Evolutionary conservation across 108 stramenopile genomes (phyloP), one percentile per base, ranked within the genome.

Genomic region (Phaeodactylum tricornutum): DNA sequence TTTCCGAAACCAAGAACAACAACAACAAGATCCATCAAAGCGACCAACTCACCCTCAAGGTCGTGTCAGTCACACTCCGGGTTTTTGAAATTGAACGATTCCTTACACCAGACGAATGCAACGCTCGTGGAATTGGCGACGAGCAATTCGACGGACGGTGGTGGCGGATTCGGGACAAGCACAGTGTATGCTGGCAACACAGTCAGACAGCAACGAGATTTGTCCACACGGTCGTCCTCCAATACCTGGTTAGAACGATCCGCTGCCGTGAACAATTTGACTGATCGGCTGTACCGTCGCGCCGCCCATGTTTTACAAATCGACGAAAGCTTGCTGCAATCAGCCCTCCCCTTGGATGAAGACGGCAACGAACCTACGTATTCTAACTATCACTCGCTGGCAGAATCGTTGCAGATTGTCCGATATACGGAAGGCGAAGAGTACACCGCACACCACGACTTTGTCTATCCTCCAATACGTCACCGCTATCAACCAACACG

Each of bases 401-500:
- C 86, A 17, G 94, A 96, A 66, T 74, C 83, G 2, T 43, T 93
- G 55, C 91, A 93, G 64, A 54, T 96, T 32, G 75, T 93, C 1
- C 88, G 78, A 0, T 96, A 93, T 53, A 59, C 56, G 11, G 47
- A 54, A 14, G 67, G 68, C 6, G 80, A 92, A 50, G 75, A 80
- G 46, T 96, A 96, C 56, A 69, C 74, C 19, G 54, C 91, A 16
- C 92, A 92, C 56, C 89, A 92, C 46, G 94, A 96, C 50, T 93
- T 90, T 69, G 77, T 75, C 1, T 76, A 79, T 48, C 84, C 88
- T 14, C 66, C 75, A 2, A 53, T 75, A 21, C 57, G 41, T 30
- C 71, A 81, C 53, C 81, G 84, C 6, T 75, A 84, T 48, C 88
- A 91, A 59, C 84, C 84, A 7, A 75, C 66, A 20, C 55, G 88